A percentile compares a stretch with the other conserved stretches of the same genome.
phyloP scores from a whole-genome alignment of 345 rosid genomes.

The Turnera subulata region DNA sequence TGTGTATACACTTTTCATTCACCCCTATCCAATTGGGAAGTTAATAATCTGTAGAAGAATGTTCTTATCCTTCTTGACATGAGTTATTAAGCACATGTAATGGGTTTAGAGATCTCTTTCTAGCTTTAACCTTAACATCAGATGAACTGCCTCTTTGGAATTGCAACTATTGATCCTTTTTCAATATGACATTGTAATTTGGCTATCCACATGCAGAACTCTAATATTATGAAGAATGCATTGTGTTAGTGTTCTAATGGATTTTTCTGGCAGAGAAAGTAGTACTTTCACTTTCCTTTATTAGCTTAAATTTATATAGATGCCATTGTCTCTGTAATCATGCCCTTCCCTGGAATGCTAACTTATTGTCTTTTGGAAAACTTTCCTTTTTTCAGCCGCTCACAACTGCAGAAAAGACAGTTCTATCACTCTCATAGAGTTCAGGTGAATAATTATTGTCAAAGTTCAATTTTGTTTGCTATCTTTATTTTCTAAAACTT shows the following conservation, averaged over 20 bases:
- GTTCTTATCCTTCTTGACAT: too few relatives aligned
- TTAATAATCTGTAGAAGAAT: too few relatives aligned
- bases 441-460: constrained; percentile 17
- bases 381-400: constrained; percentile 18
- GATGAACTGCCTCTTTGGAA: not conserved
- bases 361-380: not conserved
- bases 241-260: not conserved
- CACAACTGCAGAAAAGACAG: constrained; percentile 23
- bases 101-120: too few relatives aligned
- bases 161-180: not conserved
- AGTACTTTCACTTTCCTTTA: not conserved
- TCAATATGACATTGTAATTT: too few relatives aligned
- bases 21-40: too few relatives aligned
- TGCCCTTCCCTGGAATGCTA: constrained; percentile 4
- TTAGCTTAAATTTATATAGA: too few relatives aligned
- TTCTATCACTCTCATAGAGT: constrained; percentile 33
- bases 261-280: not conserved
- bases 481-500: not conserved
- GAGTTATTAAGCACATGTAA: too few relatives aligned
- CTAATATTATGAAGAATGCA: too few relatives aligned
- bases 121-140: constrained; percentile 3
- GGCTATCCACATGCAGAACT: too few relatives aligned
- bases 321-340: not conserved
- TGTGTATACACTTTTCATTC: too few relatives aligned
- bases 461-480: not conserved